Evolutionary conservation across 2,329 filamentous ascomycete species (phyloP).

Genomic region (Magnaporthiopsis incrustans): DNA sequence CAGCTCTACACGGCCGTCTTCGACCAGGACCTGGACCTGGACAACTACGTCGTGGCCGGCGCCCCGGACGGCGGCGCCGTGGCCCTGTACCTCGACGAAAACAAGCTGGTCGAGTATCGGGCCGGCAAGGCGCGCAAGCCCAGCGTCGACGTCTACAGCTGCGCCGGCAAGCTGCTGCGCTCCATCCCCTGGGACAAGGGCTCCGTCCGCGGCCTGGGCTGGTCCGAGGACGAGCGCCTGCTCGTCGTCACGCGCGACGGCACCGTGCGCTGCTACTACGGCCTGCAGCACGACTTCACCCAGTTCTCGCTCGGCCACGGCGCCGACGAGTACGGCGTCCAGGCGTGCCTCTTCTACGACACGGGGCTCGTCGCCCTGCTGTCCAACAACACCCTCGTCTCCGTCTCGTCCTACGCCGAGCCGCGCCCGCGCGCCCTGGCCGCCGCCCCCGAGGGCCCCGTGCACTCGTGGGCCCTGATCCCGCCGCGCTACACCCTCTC

Average conservation of each 20-base stretch:
- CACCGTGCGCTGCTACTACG: slow-evolving; percentile 81
- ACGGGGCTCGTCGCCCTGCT: slow-evolving; percentile 89
- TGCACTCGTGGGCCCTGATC: slow-evolving; percentile 85
- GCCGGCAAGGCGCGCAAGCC: slow-evolving; percentile 65
- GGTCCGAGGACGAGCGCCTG: slow-evolving; percentile 92
- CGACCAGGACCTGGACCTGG: slow-evolving; percentile 85
- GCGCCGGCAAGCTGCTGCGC: slow-evolving; percentile 79
- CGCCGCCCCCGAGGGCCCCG: slow-evolving; percentile 63
- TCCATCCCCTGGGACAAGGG: slow-evolving; percentile 89
- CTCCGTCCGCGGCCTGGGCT: slow-evolving; percentile 78
- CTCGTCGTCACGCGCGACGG: slow-evolving; percentile 85
- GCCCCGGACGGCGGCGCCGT: slow-evolving; percentile 91
- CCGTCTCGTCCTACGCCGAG: slow-evolving; percentile 84
- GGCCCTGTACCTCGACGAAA: slow-evolving; percentile 64
- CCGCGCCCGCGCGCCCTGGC: slow-evolving; percentile 81
- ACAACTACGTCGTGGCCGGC: slow-evolving; percentile 86
- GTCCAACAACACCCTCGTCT: slow-evolving; percentile 76
- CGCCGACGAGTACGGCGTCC: slow-evolving; percentile 79
- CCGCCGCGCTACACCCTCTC: slow-evolving; percentile 84
- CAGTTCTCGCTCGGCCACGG: slow-evolving; percentile 89
- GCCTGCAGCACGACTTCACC: slow-evolving; percentile 89
- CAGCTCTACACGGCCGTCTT: slow-evolving; percentile 91
- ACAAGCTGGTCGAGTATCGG: slow-evolving; percentile 72
- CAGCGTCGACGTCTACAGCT: slow-evolving; percentile 90
- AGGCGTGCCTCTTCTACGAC: slow-evolving; percentile 85